A percentile compares a stretch with the other conserved stretches of the same genome.
Conservation (phyloP, 1,139 yeast genomes). For the Kluyveromyces sp. region DNA sequence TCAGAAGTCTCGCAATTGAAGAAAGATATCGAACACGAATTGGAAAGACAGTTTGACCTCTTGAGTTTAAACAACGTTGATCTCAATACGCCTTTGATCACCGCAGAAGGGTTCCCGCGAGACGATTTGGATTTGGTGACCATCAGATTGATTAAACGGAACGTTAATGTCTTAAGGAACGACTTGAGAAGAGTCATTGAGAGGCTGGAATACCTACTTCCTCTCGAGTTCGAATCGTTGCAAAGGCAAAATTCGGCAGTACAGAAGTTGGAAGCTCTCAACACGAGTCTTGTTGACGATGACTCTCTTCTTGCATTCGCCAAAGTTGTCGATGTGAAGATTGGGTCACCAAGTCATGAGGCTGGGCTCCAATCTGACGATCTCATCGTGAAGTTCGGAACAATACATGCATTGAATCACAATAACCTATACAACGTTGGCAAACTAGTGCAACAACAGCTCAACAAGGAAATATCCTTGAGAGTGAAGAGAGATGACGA, state of each 20-base stretch:
- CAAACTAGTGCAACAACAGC: slow-evolving; percentile 12
- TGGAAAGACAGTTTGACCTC: slow-evolving; percentile 11
- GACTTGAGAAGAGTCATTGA: slow-evolving; percentile 50
- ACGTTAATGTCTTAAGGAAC: slow-evolving; percentile 59
- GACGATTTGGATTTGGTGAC: slow-evolving; percentile 72
- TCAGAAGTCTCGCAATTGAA: slow-evolving; percentile 11
- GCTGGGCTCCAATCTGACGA: slow-evolving; percentile 41
- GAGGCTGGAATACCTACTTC: slow-evolving; percentile 41
- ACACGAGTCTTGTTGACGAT: slow-evolving; percentile 1
- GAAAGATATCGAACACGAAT: slow-evolving; percentile 16
- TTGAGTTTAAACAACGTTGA: slow-evolving; percentile 36
- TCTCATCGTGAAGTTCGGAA: slow-evolving; percentile 44
- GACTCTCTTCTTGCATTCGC: slow-evolving; percentile 48
- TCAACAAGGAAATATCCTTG: slow-evolving; percentile 15
- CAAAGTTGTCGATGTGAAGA: slow-evolving; percentile 39
- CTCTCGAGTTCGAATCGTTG: slow-evolving; percentile 6
- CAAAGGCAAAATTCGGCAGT: not conserved
- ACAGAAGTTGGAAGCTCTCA: slow-evolving; percentile 5
- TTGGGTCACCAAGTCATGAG: slow-evolving; percentile 40
- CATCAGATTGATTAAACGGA: slow-evolving; percentile 51
- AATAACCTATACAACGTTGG: slow-evolving; percentile 32
- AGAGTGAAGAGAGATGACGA: slow-evolving; percentile 14
- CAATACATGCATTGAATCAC: slow-evolving; percentile 47
- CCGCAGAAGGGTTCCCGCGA: slow-evolving; percentile 78
- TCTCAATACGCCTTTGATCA: slow-evolving; percentile 58